These are phyloP conservation scores for Lentinula sp. DNA, from an alignment of 768 basidiomycete species.

Conservation along the genomic window DNA sequence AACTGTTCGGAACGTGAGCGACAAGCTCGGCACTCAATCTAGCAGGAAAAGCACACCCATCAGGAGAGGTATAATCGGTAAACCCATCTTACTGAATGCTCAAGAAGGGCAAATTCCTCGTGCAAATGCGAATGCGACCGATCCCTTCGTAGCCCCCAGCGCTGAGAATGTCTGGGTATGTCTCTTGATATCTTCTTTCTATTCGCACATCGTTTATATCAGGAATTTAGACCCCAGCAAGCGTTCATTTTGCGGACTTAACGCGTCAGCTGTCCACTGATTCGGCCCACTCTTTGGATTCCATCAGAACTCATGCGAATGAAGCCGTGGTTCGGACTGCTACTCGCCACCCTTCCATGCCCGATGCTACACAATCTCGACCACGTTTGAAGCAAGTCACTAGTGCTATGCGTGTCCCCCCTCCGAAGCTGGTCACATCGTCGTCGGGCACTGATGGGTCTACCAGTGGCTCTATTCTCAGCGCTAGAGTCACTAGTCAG, in stretches of 20 bases:
- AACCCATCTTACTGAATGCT: constrained; percentile 37
- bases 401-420: constrained; percentile 58
- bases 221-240: constrained; percentile 23
- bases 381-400: constrained; percentile 72
- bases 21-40: constrained; percentile 39
- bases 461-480: constrained; percentile 8
- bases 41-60: constrained; percentile 22
- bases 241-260: constrained; percentile 34
- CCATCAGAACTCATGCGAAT: constrained; percentile 28
- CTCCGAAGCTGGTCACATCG: constrained; percentile 40
- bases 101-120: neutral
- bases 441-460: constrained; percentile 19
- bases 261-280: constrained; percentile 29
- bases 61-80: constrained; percentile 47
- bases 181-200: constrained; percentile 37
- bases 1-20: constrained; percentile 65
- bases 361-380: constrained; percentile 20
- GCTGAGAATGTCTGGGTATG: constrained; percentile 37
- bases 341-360: constrained; percentile 19
- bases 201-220: constrained; percentile 26
- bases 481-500: constrained; percentile 55
- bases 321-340: constrained; percentile 44
- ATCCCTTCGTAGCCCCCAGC: constrained; percentile 36
- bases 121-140: constrained; percentile 13
- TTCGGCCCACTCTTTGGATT: constrained; percentile 18